Conservation (phyloP, 2,329 filamentous ascomycete species). For the Beauveria bassiana region DNA sequence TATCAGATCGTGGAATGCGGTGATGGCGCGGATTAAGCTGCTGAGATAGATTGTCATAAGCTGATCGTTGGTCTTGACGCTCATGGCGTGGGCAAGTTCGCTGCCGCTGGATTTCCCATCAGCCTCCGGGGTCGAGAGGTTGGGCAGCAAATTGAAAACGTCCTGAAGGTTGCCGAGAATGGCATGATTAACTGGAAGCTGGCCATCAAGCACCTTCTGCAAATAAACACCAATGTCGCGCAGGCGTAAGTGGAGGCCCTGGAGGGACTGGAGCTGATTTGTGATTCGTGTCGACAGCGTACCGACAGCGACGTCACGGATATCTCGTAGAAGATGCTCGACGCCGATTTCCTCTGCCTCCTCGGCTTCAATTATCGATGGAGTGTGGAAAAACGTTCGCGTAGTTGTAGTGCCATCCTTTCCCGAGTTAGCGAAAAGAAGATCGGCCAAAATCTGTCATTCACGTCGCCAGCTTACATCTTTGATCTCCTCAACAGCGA, state of each 20-base stretch:
- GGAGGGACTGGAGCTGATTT: slow-evolving; percentile 92
- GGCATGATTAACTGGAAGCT: slow-evolving; percentile 92
- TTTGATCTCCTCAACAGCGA: slow-evolving; percentile 98
- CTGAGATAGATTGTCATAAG: slow-evolving; percentile 97
- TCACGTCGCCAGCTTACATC: slow-evolving; percentile 56
- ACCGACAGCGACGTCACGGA: slow-evolving; percentile 94
- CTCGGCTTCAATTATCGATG: slow-evolving; percentile 96
- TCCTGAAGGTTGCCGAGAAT: slow-evolving; percentile 98
- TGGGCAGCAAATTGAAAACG: slow-evolving; percentile 96
- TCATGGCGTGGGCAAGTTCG: slow-evolving; percentile 93
- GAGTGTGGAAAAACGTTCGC: slow-evolving; percentile 97
- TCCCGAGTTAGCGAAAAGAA: neutral
- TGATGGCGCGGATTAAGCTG: slow-evolving; percentile 94
- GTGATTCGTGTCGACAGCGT: slow-evolving; percentile 95
- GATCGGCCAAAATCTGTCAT: neutral
- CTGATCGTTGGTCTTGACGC: slow-evolving; percentile 98
- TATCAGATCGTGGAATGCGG: slow-evolving; percentile 96
- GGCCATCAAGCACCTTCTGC: slow-evolving; percentile 87
- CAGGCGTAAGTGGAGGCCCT: slow-evolving; percentile 88
- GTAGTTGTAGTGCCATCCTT: slow-evolving; percentile 95
- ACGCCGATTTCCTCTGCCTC: slow-evolving; percentile 99
- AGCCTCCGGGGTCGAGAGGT: slow-evolving; percentile 76
- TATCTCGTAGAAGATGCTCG: slow-evolving; percentile 94
- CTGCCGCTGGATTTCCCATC: slow-evolving; percentile 60
- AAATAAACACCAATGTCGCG: slow-evolving; percentile 94